Evolutionary conservation across 345 rosid species (phyloP).

Genomic region (Aegle marmelos): DNA sequence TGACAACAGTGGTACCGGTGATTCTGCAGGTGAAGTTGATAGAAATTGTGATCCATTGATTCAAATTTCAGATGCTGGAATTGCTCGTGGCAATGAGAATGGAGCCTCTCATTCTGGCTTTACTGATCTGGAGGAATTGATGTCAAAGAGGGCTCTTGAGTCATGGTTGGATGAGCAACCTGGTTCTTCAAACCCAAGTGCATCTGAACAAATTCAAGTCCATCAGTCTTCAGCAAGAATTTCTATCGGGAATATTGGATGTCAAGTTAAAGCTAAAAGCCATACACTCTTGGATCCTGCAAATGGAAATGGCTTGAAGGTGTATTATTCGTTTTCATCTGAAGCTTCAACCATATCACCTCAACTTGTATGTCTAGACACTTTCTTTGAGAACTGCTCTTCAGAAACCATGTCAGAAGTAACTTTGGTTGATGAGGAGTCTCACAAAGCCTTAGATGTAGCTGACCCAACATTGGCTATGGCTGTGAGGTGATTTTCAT

Average conservation of each 20-base stretch:
- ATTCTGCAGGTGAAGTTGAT: constrained; percentile 43
- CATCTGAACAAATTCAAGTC: constrained; percentile 38
- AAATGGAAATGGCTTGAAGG: constrained; percentile 82
- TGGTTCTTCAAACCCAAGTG: constrained; percentile 44
- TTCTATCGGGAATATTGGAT: constrained; percentile 70
- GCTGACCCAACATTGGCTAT: constrained; percentile 38
- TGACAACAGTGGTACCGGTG: constrained; percentile 38
- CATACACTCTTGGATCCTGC: constrained; percentile 71
- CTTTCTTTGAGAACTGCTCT: constrained; percentile 69
- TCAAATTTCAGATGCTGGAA: constrained; percentile 56
- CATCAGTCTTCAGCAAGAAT: constrained; percentile 65
- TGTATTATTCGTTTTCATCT: constrained; percentile 74
- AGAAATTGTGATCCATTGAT: constrained; percentile 59
- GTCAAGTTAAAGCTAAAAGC: constrained; percentile 61
- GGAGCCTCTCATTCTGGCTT: constrained; percentile 29
- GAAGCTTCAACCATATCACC: constrained; percentile 63
- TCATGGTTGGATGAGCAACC: constrained; percentile 88
- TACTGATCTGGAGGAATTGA: constrained; percentile 50
- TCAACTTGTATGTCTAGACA: constrained; percentile 60
- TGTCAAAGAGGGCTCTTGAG: constrained; percentile 65
- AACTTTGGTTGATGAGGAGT: constrained; percentile 63
- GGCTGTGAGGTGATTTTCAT: constrained; percentile 53
- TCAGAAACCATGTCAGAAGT: constrained; percentile 52
- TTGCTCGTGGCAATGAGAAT: constrained; percentile 25
- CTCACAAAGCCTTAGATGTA: constrained; percentile 43